These are phyloP conservation scores for Alternaria incomplexa DNA, from an alignment of 2,329 filamentous ascomycete genomes.

Conservation along the genomic window DNA sequence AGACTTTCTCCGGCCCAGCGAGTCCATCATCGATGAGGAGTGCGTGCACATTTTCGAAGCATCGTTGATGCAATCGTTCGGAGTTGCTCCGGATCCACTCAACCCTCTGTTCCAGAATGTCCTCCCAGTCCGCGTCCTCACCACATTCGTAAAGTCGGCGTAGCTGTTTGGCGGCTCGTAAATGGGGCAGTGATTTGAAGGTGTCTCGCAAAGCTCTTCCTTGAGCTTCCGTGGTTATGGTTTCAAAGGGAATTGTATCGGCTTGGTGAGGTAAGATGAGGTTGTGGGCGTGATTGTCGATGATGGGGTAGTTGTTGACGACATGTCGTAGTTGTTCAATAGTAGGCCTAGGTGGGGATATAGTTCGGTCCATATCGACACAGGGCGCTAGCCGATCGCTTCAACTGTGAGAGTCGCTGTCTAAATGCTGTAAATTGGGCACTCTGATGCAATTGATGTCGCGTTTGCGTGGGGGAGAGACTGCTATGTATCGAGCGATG, in stretches of 20 bases:
- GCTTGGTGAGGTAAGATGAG: slow-evolving; percentile 62
- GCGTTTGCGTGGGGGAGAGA: neutral
- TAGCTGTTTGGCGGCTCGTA: slow-evolving; percentile 73
- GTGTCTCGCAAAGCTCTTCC: slow-evolving; percentile 70
- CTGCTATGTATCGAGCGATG: neutral
- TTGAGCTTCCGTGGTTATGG: slow-evolving; percentile 75
- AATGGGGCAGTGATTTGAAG: slow-evolving; percentile 68
- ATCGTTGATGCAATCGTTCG: slow-evolving; percentile 66
- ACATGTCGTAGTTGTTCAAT: slow-evolving; percentile 43
- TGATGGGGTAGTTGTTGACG: slow-evolving; percentile 60
- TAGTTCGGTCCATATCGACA: slow-evolving; percentile 25
- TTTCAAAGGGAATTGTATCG: slow-evolving; percentile 61
- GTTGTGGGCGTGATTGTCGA: slow-evolving; percentile 77
- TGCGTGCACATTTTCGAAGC: slow-evolving; percentile 74
- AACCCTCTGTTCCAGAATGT: slow-evolving; percentile 58
- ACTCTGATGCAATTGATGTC: neutral
- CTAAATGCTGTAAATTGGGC: neutral
- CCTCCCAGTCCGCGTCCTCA: slow-evolving; percentile 64
- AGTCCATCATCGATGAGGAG: slow-evolving; percentile 82
- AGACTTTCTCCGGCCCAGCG: slow-evolving; percentile 59
- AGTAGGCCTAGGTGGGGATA: slow-evolving; percentile 26
- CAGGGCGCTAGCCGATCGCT: neutral
- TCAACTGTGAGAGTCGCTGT: neutral
- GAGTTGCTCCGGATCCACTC: slow-evolving; percentile 55
- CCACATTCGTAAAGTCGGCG: slow-evolving; percentile 66